Evolutionary conservation across 306 rosid species (phyloP), one percentile per base, ranked within the genome.

Genomic region (Cucumis hystrix): DNA sequence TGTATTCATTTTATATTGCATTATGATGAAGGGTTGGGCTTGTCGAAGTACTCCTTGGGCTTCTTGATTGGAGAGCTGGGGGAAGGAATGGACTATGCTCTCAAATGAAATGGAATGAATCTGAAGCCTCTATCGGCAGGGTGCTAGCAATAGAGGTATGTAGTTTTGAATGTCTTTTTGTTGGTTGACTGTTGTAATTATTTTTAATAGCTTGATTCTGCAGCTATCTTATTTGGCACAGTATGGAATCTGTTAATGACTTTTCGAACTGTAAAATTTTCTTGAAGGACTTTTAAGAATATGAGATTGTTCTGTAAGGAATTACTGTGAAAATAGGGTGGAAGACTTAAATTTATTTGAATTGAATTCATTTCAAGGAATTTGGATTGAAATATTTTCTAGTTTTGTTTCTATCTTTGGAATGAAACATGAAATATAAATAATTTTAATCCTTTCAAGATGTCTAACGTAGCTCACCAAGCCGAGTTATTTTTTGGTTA

Each of bases 51-150:
- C 99, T 95, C 82, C 99, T 95, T 60, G 99, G 99, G 84, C 99
- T 95, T 86, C 97, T 95, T 70, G 99, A 95, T 86, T 95, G 99
- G 99, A 91, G 99, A 75, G 97, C 97, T 21, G 97, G 99, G 16
- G 99, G 99, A 81, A 88, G 97, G 88, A 90, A 84, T 87, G 99
- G 97, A 28, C 91, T 92, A 77, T 89, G 90, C 83, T 89, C 96
- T 80, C 99, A 92, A 85, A 95, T 95, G 99, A 95, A 95, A 85
- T 95, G 99, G 99, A 95, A 95, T 79, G 99, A 95, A 84, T 95
- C 99, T 70, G 99, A 95, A 89, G 97, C 99, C 75, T 92, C 99
- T 71, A 95, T 95, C 62, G 97, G 99, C 85, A 86, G 97, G 83
- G 99, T 95, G 86, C 96, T 95, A 55, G 99, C 99, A 3, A 88